Evolutionary conservation across 257 asterid species (phyloP), one percentile per base, ranked within the genome.

Genomic region (Penstemon davidsonii): DNA sequence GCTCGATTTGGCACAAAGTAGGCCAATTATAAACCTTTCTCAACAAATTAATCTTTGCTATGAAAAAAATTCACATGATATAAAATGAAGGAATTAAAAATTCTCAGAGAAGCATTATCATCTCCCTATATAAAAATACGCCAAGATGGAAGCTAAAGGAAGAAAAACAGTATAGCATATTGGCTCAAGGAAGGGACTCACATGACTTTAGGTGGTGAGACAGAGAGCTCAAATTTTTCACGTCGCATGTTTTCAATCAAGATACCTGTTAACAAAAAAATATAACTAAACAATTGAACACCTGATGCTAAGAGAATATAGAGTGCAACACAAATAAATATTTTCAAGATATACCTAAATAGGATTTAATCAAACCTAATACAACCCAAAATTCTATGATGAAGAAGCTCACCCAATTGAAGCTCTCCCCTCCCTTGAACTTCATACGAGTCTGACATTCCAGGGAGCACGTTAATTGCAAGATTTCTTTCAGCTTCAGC

Each of bases 381-480:
- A 58, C 65, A 78, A 10, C 38, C 38, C 49, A 64, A 50, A 64
- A 64, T 62, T 39, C 67, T 68, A 60, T 60, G 68, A 54, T 37
- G 7, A 61, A 44, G 67, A 70, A 72, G 52, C 90, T 75, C 70
- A 91, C 99, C 99, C 80, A 94, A 82, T 69, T 94, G 99, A 83
- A 94, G 97, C 84, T 94, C 99, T 79, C 99, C 99, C 82, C 99
- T 83, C 75, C 99, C 99, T 78, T 91, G 99, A 79, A 94, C 99
- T 87, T 94, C 99, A 86, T 80, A 91, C 51, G 99, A 86, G 38
- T 94, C 99, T 4, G 99, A 87, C 70, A 86, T 72, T 54, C 91
- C 88, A 60, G 96, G 96, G 59, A 94, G 85, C 64, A 94, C 96
- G 79, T 88, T 91, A 75, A 94, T 86, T 36, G 99, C 93, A 60